A percentile compares a stretch with the other conserved stretches of the same genome.
phyloP scores from a whole-genome alignment of 306 rosid species.

The Corylus americana region DNA sequence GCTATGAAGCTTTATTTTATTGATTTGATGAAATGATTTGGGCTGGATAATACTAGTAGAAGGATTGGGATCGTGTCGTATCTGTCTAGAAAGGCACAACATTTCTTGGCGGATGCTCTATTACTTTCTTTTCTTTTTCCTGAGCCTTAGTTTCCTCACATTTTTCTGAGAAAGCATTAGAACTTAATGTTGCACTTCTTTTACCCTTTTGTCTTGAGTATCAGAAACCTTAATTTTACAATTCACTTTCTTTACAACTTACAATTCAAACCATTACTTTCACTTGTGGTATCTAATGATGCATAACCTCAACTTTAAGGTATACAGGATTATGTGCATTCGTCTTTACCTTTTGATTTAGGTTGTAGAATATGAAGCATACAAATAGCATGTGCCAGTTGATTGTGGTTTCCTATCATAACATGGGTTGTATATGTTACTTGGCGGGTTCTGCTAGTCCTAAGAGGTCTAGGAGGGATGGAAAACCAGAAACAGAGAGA shows the following conservation, averaged over 20 bases:
- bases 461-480: conserved; percentile 78
- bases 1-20: not conserved
- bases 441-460: conserved; percentile 50
- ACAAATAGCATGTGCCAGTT: not conserved
- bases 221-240: not conserved
- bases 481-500: conserved; percentile 51
- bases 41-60: not conserved
- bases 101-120: not conserved
- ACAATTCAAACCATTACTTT: not conserved
- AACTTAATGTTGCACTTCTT: not conserved
- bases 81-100: not conserved
- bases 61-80: not conserved
- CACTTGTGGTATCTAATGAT: not conserved
- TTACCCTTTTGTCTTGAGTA: not conserved
- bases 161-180: not conserved
- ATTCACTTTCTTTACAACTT: not conserved
- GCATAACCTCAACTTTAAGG: not conserved
- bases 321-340: not conserved
- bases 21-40: not conserved
- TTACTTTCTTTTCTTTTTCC: not conserved
- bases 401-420: conserved; percentile 18
- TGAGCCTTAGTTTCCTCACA: not conserved
- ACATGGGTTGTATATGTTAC: conserved; percentile 6
- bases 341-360: not conserved
- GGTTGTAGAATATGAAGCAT: not conserved